Evolutionary conservation across 495 filamentous ascomycete genomes (phyloP), one percentile per base, ranked within the genome.

Genomic region (Sporormia fimetaria): DNA sequence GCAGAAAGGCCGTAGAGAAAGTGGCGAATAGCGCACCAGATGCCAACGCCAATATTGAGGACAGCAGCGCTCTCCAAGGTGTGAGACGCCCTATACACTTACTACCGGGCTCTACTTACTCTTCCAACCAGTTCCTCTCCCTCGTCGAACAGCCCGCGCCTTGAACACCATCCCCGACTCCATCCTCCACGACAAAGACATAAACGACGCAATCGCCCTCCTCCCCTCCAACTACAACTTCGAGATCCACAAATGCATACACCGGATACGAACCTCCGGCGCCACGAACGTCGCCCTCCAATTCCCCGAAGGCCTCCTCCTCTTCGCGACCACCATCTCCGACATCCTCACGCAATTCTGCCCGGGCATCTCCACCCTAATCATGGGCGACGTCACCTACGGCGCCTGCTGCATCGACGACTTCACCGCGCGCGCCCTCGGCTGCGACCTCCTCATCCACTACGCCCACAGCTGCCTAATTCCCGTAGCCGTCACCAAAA

Each of bases 351-450:
- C 83, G 8, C 77, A 81, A 48, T 99, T 99, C 67, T 99, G 90
- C 60, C 78, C 86, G 0, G 86, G 83, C 3, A 78, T 76, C 27
- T 80, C 88, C 54, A 95, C 92, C 0, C 66, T 95, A 11, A 96
- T 99, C 59, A 96, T 99, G 90, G 90, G 92, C 35, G 90, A 99
- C 52, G 90, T 99, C 18, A 99, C 90, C 0, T 99, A 99, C 63
- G 90, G 90, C 32, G 90, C 90, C 2, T 99, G 90, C 67, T 99
- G 90, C 56, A 95, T 99, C 47, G 90, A 99, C 57, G 90, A 99
- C 64, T 99, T 88, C 63, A 96, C 90, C 0, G 90, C 90, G 0
- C 74, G 90, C 14, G 90, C 90, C 0, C 71, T 99, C 18, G 92
- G 83, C 1, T 99, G 90, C 54, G 90, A 99, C 57, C 65, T 99